Base-by-base conservation (phyloP, 2,329 filamentous ascomycete species). In the Didymella pinodella region DNA sequence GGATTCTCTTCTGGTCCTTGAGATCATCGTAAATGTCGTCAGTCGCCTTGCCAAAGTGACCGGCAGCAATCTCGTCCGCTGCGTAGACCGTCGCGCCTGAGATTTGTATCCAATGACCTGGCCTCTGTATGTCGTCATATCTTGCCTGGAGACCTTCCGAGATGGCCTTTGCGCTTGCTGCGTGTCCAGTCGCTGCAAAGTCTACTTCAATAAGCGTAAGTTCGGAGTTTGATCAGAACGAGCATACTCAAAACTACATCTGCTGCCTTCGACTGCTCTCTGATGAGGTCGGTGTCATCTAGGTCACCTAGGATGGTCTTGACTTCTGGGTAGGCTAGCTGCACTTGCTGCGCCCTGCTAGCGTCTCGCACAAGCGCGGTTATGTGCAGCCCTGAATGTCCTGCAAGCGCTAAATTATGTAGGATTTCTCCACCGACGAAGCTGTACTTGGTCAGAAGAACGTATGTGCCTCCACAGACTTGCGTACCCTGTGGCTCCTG, bases 91-190 rank as follows among this genome's bases (percentile, higher is more conserved):
- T 63, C 5, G 54, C 61, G 7, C 61, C 61, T 20, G 61, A 63
- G 2, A 63, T 63, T 25, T 63, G 61, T 7, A 63, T 55, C 61
- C 61, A 63, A 34, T 57, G 34, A 18, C 54, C 52, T 14, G 55
- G 46, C 18, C 38, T 55, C 16, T 61, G 34, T 3, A 22, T 50
- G n/a, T 50, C 46, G 12, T 48, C 49, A 10, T 61, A 36, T 20
- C 59, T 51, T 32, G 32, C 47, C 14, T 55, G 56, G 7, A 63
- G 36, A 12, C 61, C 61, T 25, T 61, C 48, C 5, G 57, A 50
- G n/a, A 63, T 63, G 1, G 61, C 61, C 36, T 54, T 49, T 8
- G 61, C 52, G 22, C 61, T 63, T 25, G 49, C 48, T 41, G 53
- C 49, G 31, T 63, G 61, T 29, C 53, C 57, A 12, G 61, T 63